Conservation (phyloP, 371 early-diverging fungal species). For the Rhizopus microsporus region DNA sequence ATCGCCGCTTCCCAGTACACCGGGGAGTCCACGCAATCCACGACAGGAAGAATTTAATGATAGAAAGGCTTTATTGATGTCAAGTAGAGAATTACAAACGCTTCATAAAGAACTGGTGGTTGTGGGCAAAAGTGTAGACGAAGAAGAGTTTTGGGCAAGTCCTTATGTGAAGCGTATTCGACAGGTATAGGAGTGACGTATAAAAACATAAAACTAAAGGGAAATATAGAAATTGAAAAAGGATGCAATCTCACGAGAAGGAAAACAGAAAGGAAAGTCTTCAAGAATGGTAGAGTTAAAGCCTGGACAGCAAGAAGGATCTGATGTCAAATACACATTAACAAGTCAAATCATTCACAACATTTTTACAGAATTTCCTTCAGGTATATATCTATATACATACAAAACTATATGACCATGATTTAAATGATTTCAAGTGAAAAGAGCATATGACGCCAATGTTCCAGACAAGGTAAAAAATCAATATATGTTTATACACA, state of each 20-base stretch:
- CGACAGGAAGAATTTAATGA: slow-evolving; percentile 59
- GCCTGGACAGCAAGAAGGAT: slow-evolving; percentile 77
- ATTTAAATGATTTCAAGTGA: slow-evolving; percentile 45
- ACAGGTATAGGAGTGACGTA: slow-evolving; percentile 20
- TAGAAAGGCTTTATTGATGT: slow-evolving; percentile 63
- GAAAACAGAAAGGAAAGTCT: slow-evolving; percentile 83
- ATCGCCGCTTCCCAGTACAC: slow-evolving; percentile 7
- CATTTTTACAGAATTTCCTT: slow-evolving; percentile 89
- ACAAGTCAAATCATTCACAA: slow-evolving; percentile 88
- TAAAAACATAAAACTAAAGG: not conserved
- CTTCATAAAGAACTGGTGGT: slow-evolving; percentile 85
- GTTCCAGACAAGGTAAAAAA: slow-evolving; percentile 77
- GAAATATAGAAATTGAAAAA: slow-evolving; percentile 62
- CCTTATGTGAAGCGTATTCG: slow-evolving; percentile 61
- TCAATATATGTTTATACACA: not conserved
- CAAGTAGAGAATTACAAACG: slow-evolving; percentile 68
- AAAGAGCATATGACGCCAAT: slow-evolving; percentile 80
- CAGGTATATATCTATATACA: slow-evolving; percentile 47
- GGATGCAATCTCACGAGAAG: slow-evolving; percentile 68
- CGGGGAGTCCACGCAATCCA: slow-evolving; percentile 29
- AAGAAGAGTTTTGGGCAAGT: slow-evolving; percentile 93
- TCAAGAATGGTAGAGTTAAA: slow-evolving; percentile 81
- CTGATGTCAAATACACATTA: slow-evolving; percentile 83
- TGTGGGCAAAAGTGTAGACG: slow-evolving; percentile 65
- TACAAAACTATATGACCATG: not conserved